Base-by-base conservation (phyloP, 2,329 filamentous ascomycete genomes). In the Knufia fluminis region DNA sequence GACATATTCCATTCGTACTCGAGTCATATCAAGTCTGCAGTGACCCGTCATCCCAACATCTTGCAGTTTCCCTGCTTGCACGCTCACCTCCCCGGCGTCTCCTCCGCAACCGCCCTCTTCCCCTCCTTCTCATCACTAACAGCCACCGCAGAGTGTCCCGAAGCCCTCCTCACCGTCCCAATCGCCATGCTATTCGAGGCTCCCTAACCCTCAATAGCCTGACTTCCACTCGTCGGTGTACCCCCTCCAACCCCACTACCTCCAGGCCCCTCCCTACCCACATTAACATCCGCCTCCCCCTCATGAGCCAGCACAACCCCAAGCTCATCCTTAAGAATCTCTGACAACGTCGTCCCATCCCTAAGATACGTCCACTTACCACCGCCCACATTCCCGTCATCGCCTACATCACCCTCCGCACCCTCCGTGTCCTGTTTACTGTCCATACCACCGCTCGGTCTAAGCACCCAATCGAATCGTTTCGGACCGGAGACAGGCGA, bases 401-500 rank as follows among this genome's bases (percentile, higher is more conserved):
- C 56, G n/a, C 55, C 55, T 2, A 43, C 17, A 20, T 52, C 54
- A n/a, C 54, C 32, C 1, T 17, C 28, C 3, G 46, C n/a, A 8
- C 66, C 64, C 1, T 76, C 82, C 2, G 82, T 84, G 26, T 82
- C 88, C 66, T 90, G 84, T 71, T 94, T 94, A 63, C 88, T 77
- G 60, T 81, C 69, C 73, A 89, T 85, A 26, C 78, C 74, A 60
- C 92, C 86, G 51, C 63, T 12, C n/a, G 22, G 80, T 41, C 73
- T 60, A 45, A 90, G 66, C 49, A 94, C 85, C 78, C 86, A 98
- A 67, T 97, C 90, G 71, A 84, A 98, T 51, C 91, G 83, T 71
- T 96, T 96, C 12, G 92, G 92, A 0, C 92, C 92, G 4, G 86
- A 90, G 48, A 88, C 73, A 3, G 92, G 92, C 38, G 88, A 94